Conservation (phyloP, 805 yeast species). For the Ogataea haglerorum region DNA sequence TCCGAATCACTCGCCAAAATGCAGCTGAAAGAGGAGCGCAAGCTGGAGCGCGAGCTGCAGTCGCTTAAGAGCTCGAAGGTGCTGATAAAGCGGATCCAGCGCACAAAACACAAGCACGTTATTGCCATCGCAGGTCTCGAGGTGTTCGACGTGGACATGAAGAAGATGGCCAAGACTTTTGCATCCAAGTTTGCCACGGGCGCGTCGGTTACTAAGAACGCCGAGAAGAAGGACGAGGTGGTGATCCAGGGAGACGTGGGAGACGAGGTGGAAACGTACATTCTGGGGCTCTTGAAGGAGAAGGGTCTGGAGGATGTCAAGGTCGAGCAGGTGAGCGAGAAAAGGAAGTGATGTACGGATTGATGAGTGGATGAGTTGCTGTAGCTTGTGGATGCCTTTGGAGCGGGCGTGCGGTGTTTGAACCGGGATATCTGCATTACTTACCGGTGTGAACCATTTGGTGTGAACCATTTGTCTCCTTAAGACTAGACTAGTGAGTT, state of each 20-base stretch:
- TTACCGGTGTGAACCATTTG: too few species aligned
- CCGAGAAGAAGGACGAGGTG: constrained; percentile 88
- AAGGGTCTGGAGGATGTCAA: constrained; percentile 81
- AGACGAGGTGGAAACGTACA: constrained; percentile 80
- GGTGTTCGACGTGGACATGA: constrained; percentile 83
- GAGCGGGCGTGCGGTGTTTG: too few species aligned
- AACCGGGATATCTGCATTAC: too few species aligned
- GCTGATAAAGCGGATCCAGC: constrained; percentile 77
- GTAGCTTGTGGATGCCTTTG: too few species aligned
- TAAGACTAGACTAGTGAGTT: too few species aligned
- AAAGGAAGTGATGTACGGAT: constrained; percentile 56
- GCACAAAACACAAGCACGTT: constrained; percentile 85
- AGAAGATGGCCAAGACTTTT: constrained; percentile 86
- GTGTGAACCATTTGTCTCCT: too few species aligned
- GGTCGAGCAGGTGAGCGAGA: constrained; percentile 85
- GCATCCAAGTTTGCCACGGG: constrained; percentile 96
- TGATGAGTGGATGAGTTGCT: neutral
- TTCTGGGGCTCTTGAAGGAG: constrained; percentile 67
- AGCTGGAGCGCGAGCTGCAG: constrained; percentile 78
- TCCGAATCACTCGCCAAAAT: constrained; percentile 78
- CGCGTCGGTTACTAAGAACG: constrained; percentile 84
- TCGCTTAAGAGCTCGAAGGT: constrained; percentile 79
- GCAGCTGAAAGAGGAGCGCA: constrained; percentile 82
- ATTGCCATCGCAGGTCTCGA: constrained; percentile 86
- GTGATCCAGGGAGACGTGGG: constrained; percentile 93